A percentile compares a stretch with the other conserved stretches of the same genome.
phyloP scores from a whole-genome alignment of 176 grass and related monocot genomes.

The bread wheat (Triticum aestivum) region DNA sequence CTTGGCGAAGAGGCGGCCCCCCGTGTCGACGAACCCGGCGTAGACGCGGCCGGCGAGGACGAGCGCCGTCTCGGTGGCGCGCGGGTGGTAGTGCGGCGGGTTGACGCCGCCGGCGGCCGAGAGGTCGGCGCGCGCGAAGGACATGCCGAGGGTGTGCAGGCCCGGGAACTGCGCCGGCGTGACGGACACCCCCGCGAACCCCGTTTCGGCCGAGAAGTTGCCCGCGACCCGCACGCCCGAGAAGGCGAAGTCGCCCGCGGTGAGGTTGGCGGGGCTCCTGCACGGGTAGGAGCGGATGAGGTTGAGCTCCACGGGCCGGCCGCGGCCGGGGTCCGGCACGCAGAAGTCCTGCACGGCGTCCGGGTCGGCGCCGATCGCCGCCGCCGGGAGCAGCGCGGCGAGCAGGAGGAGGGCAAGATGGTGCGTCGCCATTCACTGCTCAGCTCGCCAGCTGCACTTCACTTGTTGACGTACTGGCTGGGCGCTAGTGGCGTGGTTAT shows the following conservation, averaged over 20 bases:
- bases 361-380: conserved; percentile 36
- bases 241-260: conserved; percentile 68
- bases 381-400: conserved; percentile 22
- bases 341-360: conserved; percentile 83
- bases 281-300: conserved; percentile 54
- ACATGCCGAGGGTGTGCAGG: conserved; percentile 71
- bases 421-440: conserved; percentile 7
- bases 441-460: no score
- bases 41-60: conserved; percentile 64
- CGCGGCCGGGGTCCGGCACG: conserved; percentile 60
- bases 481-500: background rate
- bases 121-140: conserved; percentile 82
- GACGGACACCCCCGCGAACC: conserved; percentile 65
- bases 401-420: conserved; percentile 9
- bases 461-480: background rate
- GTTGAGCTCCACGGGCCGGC: conserved; percentile 31
- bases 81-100: conserved; percentile 81
- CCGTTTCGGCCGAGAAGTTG: conserved; percentile 57
- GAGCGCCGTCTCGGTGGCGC: conserved; percentile 78
- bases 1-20: conserved; percentile 63
- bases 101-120: conserved; percentile 55
- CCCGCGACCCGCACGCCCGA: conserved; percentile 48
- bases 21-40: conserved; percentile 74
- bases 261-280: conserved; percentile 56
- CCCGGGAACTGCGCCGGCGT: conserved; percentile 63